phyloP scores from a whole-genome alignment of 257 asterid genomes.

The Vinca minor region DNA sequence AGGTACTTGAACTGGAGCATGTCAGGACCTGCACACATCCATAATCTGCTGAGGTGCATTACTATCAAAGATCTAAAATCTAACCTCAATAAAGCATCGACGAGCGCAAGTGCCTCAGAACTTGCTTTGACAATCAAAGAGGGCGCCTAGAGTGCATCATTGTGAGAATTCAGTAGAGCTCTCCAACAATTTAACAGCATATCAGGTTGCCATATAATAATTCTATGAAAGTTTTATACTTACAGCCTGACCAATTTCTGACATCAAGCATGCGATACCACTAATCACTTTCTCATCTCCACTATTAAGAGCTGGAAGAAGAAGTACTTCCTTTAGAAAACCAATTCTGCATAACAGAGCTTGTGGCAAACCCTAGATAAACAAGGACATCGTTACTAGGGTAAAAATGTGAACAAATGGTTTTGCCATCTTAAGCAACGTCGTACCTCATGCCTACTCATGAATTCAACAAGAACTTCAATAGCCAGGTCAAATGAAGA shows the following conservation, averaged over 20 bases:
- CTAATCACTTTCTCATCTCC: constrained; percentile 70
- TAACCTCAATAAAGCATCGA: constrained; percentile 72
- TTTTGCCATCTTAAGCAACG: constrained; percentile 5
- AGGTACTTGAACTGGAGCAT: not conserved
- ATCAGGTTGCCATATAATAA: not conserved
- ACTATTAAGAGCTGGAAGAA: constrained; percentile 65
- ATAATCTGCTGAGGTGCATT: constrained; percentile 8
- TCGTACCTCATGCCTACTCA: constrained; percentile 75
- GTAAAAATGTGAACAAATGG: not conserved
- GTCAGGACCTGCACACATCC: not conserved
- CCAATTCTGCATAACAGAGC: constrained; percentile 65
- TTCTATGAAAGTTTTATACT: constrained; percentile 25
- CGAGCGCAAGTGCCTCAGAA: constrained; percentile 59
- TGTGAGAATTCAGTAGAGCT: constrained; percentile 5
- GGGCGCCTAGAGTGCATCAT: constrained; percentile 54
- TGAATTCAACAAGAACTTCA: constrained; percentile 76
- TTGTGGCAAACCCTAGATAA: constrained; percentile 62
- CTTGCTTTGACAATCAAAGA: constrained; percentile 60
- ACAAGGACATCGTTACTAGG: constrained; percentile 14
- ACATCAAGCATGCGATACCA: constrained; percentile 79
- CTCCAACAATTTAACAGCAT: not conserved
- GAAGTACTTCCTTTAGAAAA: constrained; percentile 62
- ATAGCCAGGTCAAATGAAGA: constrained; percentile 73
- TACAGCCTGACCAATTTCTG: constrained; percentile 93
- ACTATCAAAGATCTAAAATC: constrained; percentile 17